Evolutionary conservation across 1,139 yeast genomes (phyloP).

Genomic region (Komagataea norvegica): DNA sequence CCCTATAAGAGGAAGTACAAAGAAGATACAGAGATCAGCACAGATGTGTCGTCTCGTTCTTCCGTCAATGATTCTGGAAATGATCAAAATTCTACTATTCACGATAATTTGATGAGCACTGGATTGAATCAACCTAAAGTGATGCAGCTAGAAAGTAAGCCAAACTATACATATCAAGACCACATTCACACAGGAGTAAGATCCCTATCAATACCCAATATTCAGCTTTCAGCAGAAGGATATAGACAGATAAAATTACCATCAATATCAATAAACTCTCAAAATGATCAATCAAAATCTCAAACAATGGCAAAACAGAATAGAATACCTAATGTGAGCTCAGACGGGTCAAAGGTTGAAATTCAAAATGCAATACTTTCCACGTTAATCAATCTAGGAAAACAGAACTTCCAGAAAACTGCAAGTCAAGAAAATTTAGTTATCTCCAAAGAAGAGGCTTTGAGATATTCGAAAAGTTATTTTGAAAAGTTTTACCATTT

Average conservation of each 20-base stretch:
- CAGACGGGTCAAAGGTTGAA: slow-evolving; percentile 12
- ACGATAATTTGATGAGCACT: too few relatives aligned
- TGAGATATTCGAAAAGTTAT: slow-evolving; percentile 16
- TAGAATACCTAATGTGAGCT: too few relatives aligned
- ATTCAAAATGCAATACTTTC: slow-evolving; percentile 22
- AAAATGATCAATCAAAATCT: slow-evolving; percentile 5
- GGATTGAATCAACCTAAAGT: too few relatives aligned
- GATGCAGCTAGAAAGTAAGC: too few relatives aligned
- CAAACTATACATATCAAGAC: slow-evolving; percentile 6
- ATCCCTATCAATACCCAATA: slow-evolving; percentile 8
- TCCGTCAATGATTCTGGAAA: background rate
- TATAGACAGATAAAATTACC: slow-evolving; percentile 6
- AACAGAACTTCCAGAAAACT: slow-evolving; percentile 10
- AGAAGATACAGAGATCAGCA: background rate
- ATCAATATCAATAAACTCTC: slow-evolving; percentile 13
- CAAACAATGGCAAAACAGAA: background rate
- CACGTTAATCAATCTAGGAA: slow-evolving; percentile 21
- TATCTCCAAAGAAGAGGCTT: slow-evolving; percentile 15
- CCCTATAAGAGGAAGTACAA: slow-evolving; percentile 4
- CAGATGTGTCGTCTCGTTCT: background rate
- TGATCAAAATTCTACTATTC: too few relatives aligned
- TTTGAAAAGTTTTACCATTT: slow-evolving; percentile 14
- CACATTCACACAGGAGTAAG: background rate
- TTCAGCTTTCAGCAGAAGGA: background rate
- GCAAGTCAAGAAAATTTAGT: slow-evolving; percentile 9